Percentiles rank a stretch among this genome's conserved stretches.
Evolutionary conservation across 2,329 filamentous ascomycete genomes (phyloP).

Genomic region (Fusarium sp.): DNA sequence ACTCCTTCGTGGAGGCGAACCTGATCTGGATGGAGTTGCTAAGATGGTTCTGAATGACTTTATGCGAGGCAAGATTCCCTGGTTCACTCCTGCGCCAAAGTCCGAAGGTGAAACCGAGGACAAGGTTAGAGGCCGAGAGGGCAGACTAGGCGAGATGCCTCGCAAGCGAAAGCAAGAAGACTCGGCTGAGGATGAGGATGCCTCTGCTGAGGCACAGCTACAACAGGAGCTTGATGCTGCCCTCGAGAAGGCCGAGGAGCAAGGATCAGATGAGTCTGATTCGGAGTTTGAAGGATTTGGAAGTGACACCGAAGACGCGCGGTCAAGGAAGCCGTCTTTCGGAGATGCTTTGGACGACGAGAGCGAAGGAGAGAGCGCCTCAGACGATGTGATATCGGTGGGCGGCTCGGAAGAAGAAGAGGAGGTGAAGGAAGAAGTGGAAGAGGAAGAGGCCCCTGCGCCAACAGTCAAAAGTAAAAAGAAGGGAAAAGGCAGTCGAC

Average conservation of each 20-base stretch:
- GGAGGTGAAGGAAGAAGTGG: conserved; percentile 21
- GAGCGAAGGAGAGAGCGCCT: conserved; percentile 56
- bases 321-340: conserved; percentile 48
- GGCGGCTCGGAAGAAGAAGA: conserved; percentile 50
- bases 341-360: conserved; percentile 48
- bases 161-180: conserved; percentile 79
- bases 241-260: conserved; percentile 47
- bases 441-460: conserved; percentile 27
- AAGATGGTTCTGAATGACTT: conserved; percentile 99
- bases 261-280: conserved; percentile 51
- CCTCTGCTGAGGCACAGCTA: conserved; percentile 46
- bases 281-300: conserved; percentile 53
- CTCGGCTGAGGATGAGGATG: conserved; percentile 56
- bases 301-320: conserved; percentile 50
- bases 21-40: conserved; percentile 92
- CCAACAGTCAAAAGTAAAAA: conserved; percentile 30
- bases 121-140: conserved; percentile 77
- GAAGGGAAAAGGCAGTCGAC: conserved; percentile 29
- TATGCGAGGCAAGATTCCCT: conserved; percentile 92
- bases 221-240: conserved; percentile 43
- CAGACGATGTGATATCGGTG: conserved; percentile 51
- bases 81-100: conserved; percentile 87
- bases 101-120: conserved; percentile 63
- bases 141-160: conserved; percentile 86
- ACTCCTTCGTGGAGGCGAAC: conserved; percentile 90